Base-by-base conservation (phyloP, 2,329 filamentous ascomycete species). In the Hymenoscyphus occultus region DNA sequence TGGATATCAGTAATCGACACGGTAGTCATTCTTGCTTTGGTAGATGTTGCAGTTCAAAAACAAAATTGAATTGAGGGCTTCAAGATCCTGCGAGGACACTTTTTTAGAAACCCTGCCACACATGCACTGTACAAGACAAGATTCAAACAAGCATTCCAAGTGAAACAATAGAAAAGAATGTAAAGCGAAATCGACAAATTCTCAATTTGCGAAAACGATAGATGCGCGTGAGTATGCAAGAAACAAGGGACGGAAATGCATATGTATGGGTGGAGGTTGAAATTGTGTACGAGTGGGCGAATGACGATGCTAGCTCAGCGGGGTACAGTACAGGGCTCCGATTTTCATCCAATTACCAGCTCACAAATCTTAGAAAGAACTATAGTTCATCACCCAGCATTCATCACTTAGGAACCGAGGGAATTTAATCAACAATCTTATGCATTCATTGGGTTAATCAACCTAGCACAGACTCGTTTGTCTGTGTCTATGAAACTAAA, bases 1-100 rank as follows among this genome's bases (percentile, higher is more conserved):
- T 61, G 40, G 28, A 71, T 70, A 59, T 70, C 68, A 66, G 65
- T 57, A 59, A 66, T 70, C 7, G 64, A 71, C 22, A 71, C 60
- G 13, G 68, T 69, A 3, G 70, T 58, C 71, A 71, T 72, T 54
- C 19, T 66, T 67, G 51, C 35, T 32, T 12, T 3, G 28, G 16
- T 13, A 39, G 60, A 22, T 62, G 19, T 54, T 54, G 48, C 19
- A n/a, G 32, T 40, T 31, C 19, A 16, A 32, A 40, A 16, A 39
- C 14, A n/a, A 40, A 32, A 14, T 39, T 28, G 32, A 54, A 28
- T 14, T 28, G 48, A 22, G 22, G 48, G 19, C 22, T 54, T 28
- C 10, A 54, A 45, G 6, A n/a, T n/a, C 13, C 48, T 22, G 31
- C 39, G 5, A 31, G 28, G 56, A 39, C 45, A 28, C 48, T 22